A percentile compares a stretch with the other conserved stretches of the same genome.
Conservation (phyloP, 2,329 filamentous ascomycete genomes). For the Aspergillus sp. region DNA sequence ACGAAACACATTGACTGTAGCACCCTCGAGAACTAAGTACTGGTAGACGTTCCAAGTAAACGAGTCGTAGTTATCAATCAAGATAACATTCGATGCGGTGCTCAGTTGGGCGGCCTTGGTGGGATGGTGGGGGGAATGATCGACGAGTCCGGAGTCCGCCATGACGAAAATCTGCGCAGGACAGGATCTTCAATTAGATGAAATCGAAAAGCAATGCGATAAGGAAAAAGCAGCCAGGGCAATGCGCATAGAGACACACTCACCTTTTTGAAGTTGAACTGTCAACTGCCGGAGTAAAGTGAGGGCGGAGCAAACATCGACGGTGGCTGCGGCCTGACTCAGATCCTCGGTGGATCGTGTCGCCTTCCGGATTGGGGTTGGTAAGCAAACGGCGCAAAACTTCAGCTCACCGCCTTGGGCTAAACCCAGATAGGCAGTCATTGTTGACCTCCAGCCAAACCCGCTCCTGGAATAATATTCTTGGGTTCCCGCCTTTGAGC, state of each 20-base stretch:
- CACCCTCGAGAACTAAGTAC: constrained; percentile 94
- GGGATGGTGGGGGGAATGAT: constrained; percentile 82
- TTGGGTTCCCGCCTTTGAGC: constrained; percentile 28
- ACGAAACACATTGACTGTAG: constrained; percentile 82
- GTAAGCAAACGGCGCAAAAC: constrained; percentile 24
- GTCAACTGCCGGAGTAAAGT: background rate
- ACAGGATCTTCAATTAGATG: background rate
- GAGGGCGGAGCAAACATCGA: background rate
- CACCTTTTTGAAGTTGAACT: background rate
- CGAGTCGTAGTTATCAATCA: constrained; percentile 99
- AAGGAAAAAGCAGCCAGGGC: background rate
- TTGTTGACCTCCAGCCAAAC: constrained; percentile 38
- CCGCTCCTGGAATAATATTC: constrained; percentile 34
- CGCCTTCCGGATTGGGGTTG: background rate
- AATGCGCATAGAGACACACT: background rate
- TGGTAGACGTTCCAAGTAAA: constrained; percentile 99
- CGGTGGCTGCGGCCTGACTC: background rate
- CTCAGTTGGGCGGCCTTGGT: constrained; percentile 70
- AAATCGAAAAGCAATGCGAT: background rate
- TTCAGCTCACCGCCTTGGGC: constrained; percentile 32
- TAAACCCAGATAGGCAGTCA: constrained; percentile 41
- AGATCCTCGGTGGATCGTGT: constrained; percentile 1
- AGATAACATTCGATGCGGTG: constrained; percentile 83
- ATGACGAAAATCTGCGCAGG: constrained; percentile 43
- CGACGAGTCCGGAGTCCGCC: constrained; percentile 56